Base-by-base conservation (phyloP, 225 moss, liverwort and hornwort genomes). In the Sphagnum tenellum region DNA sequence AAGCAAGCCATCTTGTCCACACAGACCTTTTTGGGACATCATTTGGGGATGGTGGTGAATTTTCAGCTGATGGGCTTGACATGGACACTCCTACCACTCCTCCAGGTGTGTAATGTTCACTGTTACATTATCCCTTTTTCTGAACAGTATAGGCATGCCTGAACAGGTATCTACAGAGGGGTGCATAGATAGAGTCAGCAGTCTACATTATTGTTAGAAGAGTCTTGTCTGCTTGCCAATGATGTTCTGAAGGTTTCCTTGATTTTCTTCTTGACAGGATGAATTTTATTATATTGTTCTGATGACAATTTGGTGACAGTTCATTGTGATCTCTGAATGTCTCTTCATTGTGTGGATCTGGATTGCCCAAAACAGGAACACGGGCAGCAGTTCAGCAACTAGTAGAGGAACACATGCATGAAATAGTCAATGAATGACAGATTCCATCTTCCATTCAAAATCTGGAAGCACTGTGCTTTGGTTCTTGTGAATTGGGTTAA, bases 391-490 rank as follows among this genome's bases (percentile, higher is more conserved):
- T 61, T 51, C 50, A 59, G 14, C 49, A 60, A 51, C 44, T 68
- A 50, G 68, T 61, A 50, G 68, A 68, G 61, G 68, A 61, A n/a
- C 68, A 61, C 12, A 46, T 61, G 60, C 6, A 60, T 8, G 7
- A 51, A 49, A 58, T 58, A 61, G 44, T 49, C 10, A 29, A 59
- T 46, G 59, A 44, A 9, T 67, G 44, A 64, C 29, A 29, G 29
- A 29, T 29, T 29, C 29, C 29, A 29, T 29, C 29, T 29, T 29
- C 29, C 29, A 29, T 29, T 29, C 1, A 1, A 29, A 29, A 29
- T 29, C 29, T 29, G 29, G 29, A 29, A 29, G 29, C 29, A 29
- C 29, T 29, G 29, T 29, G 29, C 29, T 29, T 29, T 29, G 29
- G 29, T 29, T 29, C 29, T 29, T 29, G 29, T 29, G 29, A 29